phyloP scores from a whole-genome alignment of 2,329 filamentous ascomycete species.

The Phialophora chinensis region DNA sequence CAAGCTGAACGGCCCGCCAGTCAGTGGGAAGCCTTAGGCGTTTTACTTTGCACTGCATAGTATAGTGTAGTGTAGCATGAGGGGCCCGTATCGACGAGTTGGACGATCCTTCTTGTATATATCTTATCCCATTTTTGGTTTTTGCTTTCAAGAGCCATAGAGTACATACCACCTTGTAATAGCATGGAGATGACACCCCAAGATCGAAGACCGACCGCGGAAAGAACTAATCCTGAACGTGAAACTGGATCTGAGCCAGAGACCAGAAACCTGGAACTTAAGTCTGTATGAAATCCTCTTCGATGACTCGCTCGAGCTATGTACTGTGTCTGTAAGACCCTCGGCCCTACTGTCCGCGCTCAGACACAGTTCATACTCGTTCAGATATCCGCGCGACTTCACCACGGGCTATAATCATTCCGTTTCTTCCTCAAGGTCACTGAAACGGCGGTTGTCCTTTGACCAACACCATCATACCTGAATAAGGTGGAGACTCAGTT shows the following conservation, averaged over 20 bases:
- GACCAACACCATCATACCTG: no score
- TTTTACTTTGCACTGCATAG: background rate
- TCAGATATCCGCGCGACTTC: no score
- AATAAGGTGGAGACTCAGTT: no score
- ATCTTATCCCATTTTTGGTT: background rate
- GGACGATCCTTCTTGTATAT: conserved; percentile 2
- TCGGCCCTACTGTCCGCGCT: no score
- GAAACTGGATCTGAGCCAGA: background rate
- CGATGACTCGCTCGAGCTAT: no score
- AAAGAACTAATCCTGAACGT: background rate
- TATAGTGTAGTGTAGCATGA: background rate
- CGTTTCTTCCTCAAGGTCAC: no score
- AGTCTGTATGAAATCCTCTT: no score
- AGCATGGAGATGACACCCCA: background rate
- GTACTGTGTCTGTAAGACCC: no score
- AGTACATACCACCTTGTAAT: background rate
- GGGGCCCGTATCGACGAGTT: background rate
- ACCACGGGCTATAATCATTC: no score
- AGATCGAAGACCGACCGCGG: background rate
- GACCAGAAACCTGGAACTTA: no score
- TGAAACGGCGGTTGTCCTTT: no score
- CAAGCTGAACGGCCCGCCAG: conserved; percentile 45
- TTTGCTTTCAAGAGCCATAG: background rate
- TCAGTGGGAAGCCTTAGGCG: background rate
- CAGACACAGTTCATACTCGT: no score